phyloP scores from a whole-genome alignment of 139 green algal species.

The Protoeuglena noctilucae region DNA sequence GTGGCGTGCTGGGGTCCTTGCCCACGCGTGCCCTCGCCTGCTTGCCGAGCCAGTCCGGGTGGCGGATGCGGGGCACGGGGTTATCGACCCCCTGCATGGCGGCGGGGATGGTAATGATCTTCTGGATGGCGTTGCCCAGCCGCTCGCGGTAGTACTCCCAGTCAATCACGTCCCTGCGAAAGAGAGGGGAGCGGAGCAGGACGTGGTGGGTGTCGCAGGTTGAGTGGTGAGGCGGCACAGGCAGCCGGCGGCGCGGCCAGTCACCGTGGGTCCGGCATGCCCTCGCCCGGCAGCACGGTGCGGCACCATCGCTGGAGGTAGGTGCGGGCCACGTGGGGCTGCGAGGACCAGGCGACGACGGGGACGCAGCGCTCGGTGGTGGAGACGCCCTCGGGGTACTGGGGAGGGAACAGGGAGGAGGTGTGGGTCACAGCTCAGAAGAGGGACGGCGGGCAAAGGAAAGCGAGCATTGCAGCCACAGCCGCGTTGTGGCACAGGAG shows the following conservation, averaged over 20 bases:
- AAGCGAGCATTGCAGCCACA: too few relatives aligned
- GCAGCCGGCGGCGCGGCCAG: too few relatives aligned
- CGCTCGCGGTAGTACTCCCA: slow-evolving; percentile 94
- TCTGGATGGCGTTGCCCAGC: slow-evolving; percentile 79
- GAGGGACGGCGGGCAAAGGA: too few relatives aligned
- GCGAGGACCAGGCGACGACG: slow-evolving; percentile 79
- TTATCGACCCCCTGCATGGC: slow-evolving; percentile 74
- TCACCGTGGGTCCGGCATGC: slow-evolving; percentile 4
- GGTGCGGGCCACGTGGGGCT: slow-evolving; percentile 57
- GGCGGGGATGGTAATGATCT: slow-evolving; percentile 98
- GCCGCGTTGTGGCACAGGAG: too few relatives aligned
- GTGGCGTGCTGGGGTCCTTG: slow-evolving; percentile 11
- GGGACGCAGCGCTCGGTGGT: slow-evolving; percentile 82
- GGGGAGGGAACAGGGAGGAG: slow-evolving; percentile 6
- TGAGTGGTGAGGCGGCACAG: too few relatives aligned
- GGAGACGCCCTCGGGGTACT: slow-evolving; percentile 27
- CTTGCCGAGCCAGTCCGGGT: slow-evolving; percentile 92
- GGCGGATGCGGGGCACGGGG: slow-evolving; percentile 58
- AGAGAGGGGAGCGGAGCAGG: too few relatives aligned
- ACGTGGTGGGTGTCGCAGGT: too few relatives aligned
- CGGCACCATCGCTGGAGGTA: slow-evolving; percentile 82
- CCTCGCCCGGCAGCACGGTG: not conserved
- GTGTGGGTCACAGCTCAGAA: too few relatives aligned
- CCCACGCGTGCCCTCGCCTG: too few relatives aligned
- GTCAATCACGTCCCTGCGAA: slow-evolving; percentile 75